Base-by-base conservation (phyloP, 768 basidiomycete genomes). In the Russula brevipes region DNA sequence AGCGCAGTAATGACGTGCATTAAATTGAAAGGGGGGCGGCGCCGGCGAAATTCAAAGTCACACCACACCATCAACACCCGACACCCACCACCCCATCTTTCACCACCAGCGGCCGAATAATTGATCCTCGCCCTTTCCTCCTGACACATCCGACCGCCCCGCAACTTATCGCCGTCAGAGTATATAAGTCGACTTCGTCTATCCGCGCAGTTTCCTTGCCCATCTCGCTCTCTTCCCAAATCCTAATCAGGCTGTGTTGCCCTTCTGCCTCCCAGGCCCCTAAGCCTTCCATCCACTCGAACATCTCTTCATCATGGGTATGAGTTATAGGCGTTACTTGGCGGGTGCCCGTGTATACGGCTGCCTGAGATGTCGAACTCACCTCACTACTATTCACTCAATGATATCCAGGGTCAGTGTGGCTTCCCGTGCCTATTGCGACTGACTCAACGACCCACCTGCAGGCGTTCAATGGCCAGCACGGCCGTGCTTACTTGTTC, bases 401-500 rank as follows among this genome's bases (percentile, higher is more conserved):
- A 93, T 95, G 89, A 84, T 94, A 69, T 94, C 91, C 63, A 81
- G 91, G 73, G 93, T 92, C 68, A 69, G 86, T 77, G 10, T 41
- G 49, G 31, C 35, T 50, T 19, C n/a, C 19, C 44, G 33, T 54
- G 12, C 31, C 5, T 30, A 61, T 56, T 17, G 53, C 47, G 49
- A 46, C 59, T 38, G 56, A 53, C 70, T 72, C 17, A 66, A 52
- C 50, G 46, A 70, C 57, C 61, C 66, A 59, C 57, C 30, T 45
- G 47, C 74, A 98, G 96, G 91, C 91, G 49, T 98, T 98, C 81
- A 94, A 92, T 66, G 96, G 96, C 33, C 94, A 97, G 75, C 94
- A 97, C 74, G 96, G 96, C 17, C 82, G 91, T 61, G 96, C 96
- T 17, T 94, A 95, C 74, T 85, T 98, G 66, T 95, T 98, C 70